Evolutionary conservation across 768 basidiomycete species (phyloP).

Genomic region (Termitomyces sp.): DNA sequence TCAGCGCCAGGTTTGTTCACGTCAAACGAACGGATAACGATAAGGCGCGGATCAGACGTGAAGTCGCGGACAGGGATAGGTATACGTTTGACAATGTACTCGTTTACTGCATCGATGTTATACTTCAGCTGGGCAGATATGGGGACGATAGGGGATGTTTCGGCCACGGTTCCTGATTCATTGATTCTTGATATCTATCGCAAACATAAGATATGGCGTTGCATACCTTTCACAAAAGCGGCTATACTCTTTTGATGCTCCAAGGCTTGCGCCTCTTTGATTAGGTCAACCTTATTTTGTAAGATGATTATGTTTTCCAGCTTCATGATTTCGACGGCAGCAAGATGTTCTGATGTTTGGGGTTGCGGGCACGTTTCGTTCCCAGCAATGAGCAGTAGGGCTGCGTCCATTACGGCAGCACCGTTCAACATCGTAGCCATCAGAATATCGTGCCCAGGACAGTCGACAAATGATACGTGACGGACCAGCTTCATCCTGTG

Average conservation of each 20-base stretch:
- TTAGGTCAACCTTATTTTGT: slow-evolving; percentile 98
- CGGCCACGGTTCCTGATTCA: slow-evolving; percentile 89
- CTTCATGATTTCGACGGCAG: slow-evolving; percentile 99
- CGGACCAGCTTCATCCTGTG: slow-evolving; percentile 87
- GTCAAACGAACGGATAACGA: slow-evolving; percentile 98
- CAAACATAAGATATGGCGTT: slow-evolving; percentile 11
- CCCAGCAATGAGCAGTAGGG: slow-evolving; percentile 89
- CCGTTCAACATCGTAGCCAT: slow-evolving; percentile 99
- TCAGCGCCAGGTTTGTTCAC: slow-evolving; percentile 99
- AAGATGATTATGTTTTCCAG: slow-evolving; percentile 95
- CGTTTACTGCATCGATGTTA: slow-evolving; percentile 99
- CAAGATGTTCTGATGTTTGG: slow-evolving; percentile 97
- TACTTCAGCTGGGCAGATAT: slow-evolving; percentile 98
- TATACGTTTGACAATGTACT: slow-evolving; percentile 96
- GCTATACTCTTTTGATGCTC: slow-evolving; percentile 96
- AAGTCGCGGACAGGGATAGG: slow-evolving; percentile 95
- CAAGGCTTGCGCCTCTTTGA: slow-evolving; percentile 89
- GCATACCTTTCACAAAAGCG: slow-evolving; percentile 86
- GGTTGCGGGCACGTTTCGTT: slow-evolving; percentile 99
- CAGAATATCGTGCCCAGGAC: slow-evolving; percentile 97
- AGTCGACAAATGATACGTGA: slow-evolving; percentile 99
- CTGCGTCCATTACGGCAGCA: slow-evolving; percentile 99
- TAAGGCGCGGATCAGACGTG: slow-evolving; percentile 83
- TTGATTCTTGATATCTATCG: not conserved
- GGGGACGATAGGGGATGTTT: slow-evolving; percentile 95